A percentile compares a stretch with the other conserved stretches of the same genome.
These are phyloP conservation scores for Solanum hybrid DNA, from an alignment of 305 asterid species.

Conservation along the genomic window DNA sequence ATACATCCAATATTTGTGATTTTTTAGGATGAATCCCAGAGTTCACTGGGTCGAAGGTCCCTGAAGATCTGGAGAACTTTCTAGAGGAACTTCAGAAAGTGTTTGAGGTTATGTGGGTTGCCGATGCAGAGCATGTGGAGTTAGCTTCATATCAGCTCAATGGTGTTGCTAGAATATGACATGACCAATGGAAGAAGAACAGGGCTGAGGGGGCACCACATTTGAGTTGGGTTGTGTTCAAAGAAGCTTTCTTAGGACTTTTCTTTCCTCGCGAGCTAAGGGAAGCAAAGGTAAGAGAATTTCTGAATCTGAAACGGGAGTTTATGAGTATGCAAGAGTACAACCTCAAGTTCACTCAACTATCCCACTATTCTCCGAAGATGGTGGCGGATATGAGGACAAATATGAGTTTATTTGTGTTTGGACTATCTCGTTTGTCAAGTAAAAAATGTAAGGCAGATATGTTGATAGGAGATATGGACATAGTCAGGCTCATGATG, in stretches of 20 bases:
- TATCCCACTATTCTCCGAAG: neutral
- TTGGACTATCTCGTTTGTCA: neutral
- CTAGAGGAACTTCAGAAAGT: neutral
- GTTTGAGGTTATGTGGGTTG: neutral
- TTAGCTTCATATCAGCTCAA: neutral
- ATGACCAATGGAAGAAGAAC: neutral
- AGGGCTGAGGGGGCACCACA: neutral
- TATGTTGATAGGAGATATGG: neutral
- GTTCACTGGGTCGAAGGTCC: neutral
- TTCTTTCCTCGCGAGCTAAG: neutral
- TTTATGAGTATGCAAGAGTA: neutral
- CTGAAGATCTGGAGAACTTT: neutral
- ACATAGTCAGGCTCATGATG: neutral
- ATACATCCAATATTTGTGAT: neutral
- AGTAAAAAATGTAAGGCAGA: neutral
- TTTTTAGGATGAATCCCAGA: neutral
- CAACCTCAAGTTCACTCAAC: neutral
- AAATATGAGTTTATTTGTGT: neutral
- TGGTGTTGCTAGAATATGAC: neutral
- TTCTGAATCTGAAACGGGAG: neutral
- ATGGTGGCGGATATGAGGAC: neutral
- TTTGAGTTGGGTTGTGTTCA: neutral
- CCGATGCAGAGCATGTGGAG: neutral
- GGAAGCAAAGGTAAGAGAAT: neutral
- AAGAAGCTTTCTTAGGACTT: neutral